Evolutionary conservation across 345 rosid genomes (phyloP), one percentile per base, ranked within the genome.

Genomic region (Tarenaya hassleriana): DNA sequence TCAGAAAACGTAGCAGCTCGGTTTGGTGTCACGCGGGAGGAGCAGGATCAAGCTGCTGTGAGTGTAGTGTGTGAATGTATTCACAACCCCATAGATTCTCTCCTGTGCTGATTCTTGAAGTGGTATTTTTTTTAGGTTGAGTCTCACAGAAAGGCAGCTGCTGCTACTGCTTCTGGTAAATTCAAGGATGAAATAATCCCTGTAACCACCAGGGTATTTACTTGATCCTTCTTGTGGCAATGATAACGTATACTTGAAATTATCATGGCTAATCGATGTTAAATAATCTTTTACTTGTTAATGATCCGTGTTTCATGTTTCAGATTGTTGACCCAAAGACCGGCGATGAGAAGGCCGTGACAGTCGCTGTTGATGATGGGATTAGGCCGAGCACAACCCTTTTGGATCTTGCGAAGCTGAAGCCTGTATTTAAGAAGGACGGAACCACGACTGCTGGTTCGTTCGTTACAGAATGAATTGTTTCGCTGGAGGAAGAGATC

Each of bases 21-120:
- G 41, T 94, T 83, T 67, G 90, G 95, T 42, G 95, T 94, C 49
- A 69, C 92, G 29, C 80, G 95, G 81, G 75, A 77, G 69, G 97
- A 94, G 75, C 99, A 94, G 70, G 99, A 94, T 64, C 97, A 88
- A 75, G 99, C 97, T 61, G 99, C 99, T 31, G 99, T 94, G 66
- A 74, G 95, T 69, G 11, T 51, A 39, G 12, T 60, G 48, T 56
- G 11, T 60, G 8, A 27, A 32, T 47, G 41, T 47, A 40, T 41
- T 47, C 41, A 16, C 15, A 27, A 16, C 24, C 47, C 3, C 1
- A 24, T 47, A 39, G 16, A 3, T 60, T 16, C 41, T 45, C 34
- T 34, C 52, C 18, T 55, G 7, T 27, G 40, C 31, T 60, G 34
- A 59, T 8, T 1, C 24, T 16, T 60, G 15, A 16, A 14, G 27